Evolutionary conservation across 352 stramenopile genomes (phyloP).

Genomic region (Pythium monospermum): DNA sequence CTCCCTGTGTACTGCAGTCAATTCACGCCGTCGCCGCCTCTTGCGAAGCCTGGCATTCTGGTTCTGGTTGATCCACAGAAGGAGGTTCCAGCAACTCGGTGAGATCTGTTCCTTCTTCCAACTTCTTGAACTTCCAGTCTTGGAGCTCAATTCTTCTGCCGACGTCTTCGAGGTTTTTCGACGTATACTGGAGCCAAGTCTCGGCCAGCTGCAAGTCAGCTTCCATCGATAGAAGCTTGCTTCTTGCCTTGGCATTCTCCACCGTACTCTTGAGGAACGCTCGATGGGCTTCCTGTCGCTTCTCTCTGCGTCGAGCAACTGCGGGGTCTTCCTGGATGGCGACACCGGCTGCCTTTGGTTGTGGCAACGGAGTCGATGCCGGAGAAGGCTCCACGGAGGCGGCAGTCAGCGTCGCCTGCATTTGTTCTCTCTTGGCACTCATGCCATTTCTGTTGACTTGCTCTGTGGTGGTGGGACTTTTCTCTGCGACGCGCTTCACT

Average conservation of each 20-base stretch:
- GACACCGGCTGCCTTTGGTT: no score
- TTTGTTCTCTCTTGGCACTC: not conserved
- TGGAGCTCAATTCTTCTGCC: conserved; percentile 71
- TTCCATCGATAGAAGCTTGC: conserved; percentile 46
- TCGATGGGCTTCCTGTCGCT: conserved; percentile 27
- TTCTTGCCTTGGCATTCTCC: conserved; percentile 54
- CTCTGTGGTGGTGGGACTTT: no score
- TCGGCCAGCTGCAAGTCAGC: conserved; percentile 57
- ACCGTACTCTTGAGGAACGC: conserved; percentile 50
- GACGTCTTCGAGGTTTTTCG: conserved; percentile 65
- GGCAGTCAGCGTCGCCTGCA: not conserved
- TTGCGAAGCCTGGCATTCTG: conserved; percentile 2
- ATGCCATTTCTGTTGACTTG: no score
- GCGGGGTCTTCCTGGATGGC: conserved; percentile 4
- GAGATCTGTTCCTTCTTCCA: conserved; percentile 22
- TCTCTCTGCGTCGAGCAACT: conserved; percentile 4
- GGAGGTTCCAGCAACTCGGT: conserved; percentile 11
- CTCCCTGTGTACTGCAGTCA: not conserved
- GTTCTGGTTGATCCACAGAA: not conserved
- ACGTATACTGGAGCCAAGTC: conserved; percentile 55
- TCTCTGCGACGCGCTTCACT: no score
- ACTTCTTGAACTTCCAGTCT: conserved; percentile 76
- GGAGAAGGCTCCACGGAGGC: conserved; percentile 11
- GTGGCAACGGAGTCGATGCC: conserved; percentile 5
- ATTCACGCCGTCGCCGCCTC: not conserved